Evolutionary conservation across 176 grass and related monocot species (phyloP).

Genomic region (Lolium rigidum): DNA sequence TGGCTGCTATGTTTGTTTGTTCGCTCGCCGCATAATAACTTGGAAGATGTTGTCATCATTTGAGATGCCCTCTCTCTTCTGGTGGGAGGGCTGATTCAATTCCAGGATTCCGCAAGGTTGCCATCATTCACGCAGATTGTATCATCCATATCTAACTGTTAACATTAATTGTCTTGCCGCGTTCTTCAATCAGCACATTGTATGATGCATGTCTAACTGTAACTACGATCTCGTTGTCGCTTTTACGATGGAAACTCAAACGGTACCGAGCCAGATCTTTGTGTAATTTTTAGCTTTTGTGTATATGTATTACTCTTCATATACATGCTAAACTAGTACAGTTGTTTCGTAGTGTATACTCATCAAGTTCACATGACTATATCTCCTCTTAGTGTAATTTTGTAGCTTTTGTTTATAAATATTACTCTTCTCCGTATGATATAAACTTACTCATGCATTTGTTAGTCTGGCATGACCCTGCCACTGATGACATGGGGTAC

Average conservation of each 20-base stretch:
- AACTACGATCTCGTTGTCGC: neutral
- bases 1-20: constrained; percentile 7
- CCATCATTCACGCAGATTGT: constrained; percentile 31
- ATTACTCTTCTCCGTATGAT: too few relatives aligned
- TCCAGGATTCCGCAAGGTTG: constrained; percentile 13
- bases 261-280: neutral
- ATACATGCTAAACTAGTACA: too few relatives aligned
- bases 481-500: too few relatives aligned
- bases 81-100: neutral
- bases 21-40: constrained; percentile 32
- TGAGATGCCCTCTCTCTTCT: constrained; percentile 2
- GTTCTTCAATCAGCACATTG: neutral
- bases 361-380: too few relatives aligned
- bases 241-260: neutral
- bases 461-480: too few relatives aligned
- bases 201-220: neutral
- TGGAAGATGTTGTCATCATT: constrained; percentile 43
- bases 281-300: neutral
- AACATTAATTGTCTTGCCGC: neutral
- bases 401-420: too few relatives aligned
- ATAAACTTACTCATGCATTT: too few relatives aligned
- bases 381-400: too few relatives aligned
- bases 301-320: neutral
- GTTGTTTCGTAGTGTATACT: too few relatives aligned
- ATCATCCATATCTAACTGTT: constrained; percentile 38